A percentile compares a stretch with the other conserved stretches of the same genome.
Conservation (phyloP, 352 stramenopile species). For the Pelagophyceae sp. region DNA sequence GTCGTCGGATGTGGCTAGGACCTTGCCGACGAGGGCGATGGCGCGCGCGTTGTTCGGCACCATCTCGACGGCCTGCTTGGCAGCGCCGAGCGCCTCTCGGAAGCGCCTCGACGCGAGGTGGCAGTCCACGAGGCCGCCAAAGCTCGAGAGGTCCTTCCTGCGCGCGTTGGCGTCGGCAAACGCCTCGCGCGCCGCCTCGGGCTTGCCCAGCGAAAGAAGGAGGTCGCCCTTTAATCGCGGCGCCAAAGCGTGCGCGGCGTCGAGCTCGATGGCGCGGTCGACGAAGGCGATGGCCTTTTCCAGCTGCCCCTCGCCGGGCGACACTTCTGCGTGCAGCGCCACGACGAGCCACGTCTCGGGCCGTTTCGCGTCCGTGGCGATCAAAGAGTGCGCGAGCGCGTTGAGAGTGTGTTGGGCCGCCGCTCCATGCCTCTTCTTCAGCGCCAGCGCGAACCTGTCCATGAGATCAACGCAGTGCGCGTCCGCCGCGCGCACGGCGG, state of each 20-base stretch:
- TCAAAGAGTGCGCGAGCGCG: slow-evolving; percentile 42
- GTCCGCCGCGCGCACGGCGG: slow-evolving; percentile 13
- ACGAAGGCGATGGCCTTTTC: slow-evolving; percentile 51
- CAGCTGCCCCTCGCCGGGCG: slow-evolving; percentile 36
- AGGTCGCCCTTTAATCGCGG: slow-evolving; percentile 51
- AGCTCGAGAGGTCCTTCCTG: slow-evolving; percentile 44
- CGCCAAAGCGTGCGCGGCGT: slow-evolving; percentile 46
- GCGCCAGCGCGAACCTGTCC: slow-evolving; percentile 23
- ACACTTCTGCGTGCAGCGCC: slow-evolving; percentile 48
- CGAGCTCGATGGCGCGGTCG: slow-evolving; percentile 50
- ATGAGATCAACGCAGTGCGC: slow-evolving; percentile 22
- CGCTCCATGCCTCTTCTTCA: not conserved
- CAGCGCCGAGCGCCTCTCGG: slow-evolving; percentile 52
- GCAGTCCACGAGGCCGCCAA: slow-evolving; percentile 50
- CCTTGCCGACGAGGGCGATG: slow-evolving; percentile 52
- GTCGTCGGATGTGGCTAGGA: slow-evolving; percentile 41
- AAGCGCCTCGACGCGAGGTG: slow-evolving; percentile 49
- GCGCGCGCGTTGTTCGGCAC: slow-evolving; percentile 46
- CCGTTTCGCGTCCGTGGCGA: slow-evolving; percentile 48
- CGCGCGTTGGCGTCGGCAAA: slow-evolving; percentile 56
- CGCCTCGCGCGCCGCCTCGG: slow-evolving; percentile 48
- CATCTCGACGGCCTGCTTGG: slow-evolving; percentile 51
- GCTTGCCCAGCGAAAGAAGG: slow-evolving; percentile 45
- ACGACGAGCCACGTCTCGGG: slow-evolving; percentile 52
- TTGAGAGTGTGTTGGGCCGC: slow-evolving; percentile 29